Percentiles rank a stretch among this genome's conserved stretches.
phyloP scores from a whole-genome alignment of 352 stramenopile genomes.

The Phytophthora gonapodyides region DNA sequence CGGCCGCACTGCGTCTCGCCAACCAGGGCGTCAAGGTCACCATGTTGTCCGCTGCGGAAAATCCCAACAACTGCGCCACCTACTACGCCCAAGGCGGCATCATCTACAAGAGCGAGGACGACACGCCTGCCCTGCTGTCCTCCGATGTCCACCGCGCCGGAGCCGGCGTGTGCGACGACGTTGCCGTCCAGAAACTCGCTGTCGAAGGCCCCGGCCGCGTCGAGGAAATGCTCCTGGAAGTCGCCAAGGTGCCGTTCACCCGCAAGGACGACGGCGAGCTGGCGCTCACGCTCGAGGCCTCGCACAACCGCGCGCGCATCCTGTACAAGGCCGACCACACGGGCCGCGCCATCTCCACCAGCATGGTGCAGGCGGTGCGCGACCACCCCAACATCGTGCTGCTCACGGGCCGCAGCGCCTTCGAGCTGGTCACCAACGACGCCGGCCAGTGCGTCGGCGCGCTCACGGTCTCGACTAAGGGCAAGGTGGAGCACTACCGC shows the following conservation, averaged over 20 bases:
- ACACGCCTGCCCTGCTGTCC: slow-evolving; percentile 86
- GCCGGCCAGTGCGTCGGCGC: slow-evolving; percentile 69
- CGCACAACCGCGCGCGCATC: slow-evolving; percentile 93
- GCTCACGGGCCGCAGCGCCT: slow-evolving; percentile 71
- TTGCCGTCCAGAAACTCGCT: slow-evolving; percentile 93
- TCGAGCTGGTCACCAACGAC: slow-evolving; percentile 78
- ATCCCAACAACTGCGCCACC: slow-evolving; percentile 92
- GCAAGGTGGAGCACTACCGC: slow-evolving; percentile 66
- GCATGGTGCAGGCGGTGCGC: slow-evolving; percentile 86
- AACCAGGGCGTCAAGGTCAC: slow-evolving; percentile 79
- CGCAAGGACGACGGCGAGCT: slow-evolving; percentile 67
- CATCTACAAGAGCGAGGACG: slow-evolving; percentile 93
- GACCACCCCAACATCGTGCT: slow-evolving; percentile 85
- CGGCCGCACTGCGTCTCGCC: slow-evolving; percentile 75
- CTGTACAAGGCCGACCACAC: slow-evolving; percentile 95
- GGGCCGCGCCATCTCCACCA: slow-evolving; percentile 91
- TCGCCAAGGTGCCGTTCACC: slow-evolving; percentile 91
- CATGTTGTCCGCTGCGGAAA: slow-evolving; percentile 71
- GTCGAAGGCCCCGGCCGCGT: slow-evolving; percentile 89
- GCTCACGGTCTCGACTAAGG: slow-evolving; percentile 62
- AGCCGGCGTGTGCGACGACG: slow-evolving; percentile 90
- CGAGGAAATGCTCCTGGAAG: slow-evolving; percentile 90
- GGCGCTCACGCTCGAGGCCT: slow-evolving; percentile 88
- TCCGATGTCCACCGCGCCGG: slow-evolving; percentile 91
- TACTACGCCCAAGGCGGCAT: slow-evolving; percentile 97